Conservation (phyloP, 306 rosid species). For the Vicia villosa region DNA sequence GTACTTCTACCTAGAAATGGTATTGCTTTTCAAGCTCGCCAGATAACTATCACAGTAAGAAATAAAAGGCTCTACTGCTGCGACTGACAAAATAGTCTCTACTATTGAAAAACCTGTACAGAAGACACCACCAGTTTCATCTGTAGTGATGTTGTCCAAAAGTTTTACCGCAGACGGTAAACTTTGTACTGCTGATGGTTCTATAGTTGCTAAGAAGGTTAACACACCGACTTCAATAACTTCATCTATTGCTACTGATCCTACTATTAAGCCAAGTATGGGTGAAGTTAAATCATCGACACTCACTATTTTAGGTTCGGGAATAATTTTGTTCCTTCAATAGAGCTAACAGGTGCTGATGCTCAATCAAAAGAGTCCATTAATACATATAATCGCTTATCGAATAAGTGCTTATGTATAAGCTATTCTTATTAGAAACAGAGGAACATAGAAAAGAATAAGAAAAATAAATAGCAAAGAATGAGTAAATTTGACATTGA, state of each 20-base stretch:
- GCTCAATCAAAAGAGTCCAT: slow-evolving; percentile 26
- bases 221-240: slow-evolving; percentile 30
- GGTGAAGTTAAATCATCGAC: slow-evolving; percentile 21
- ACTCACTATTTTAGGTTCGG: slow-evolving; percentile 41
- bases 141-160: slow-evolving; percentile 37
- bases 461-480: too few species aligned
- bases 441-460: too few species aligned
- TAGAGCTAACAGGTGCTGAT: slow-evolving; percentile 30
- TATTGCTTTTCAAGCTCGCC: too few species aligned
- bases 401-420: too few species aligned
- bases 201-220: slow-evolving; percentile 44
- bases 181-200: slow-evolving; percentile 35
- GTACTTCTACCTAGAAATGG: too few species aligned
- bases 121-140: slow-evolving; percentile 43
- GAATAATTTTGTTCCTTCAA: slow-evolving; percentile 32
- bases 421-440: too few species aligned
- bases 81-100: slow-evolving; percentile 40
- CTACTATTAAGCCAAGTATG: slow-evolving; percentile 30
- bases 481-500: too few species aligned
- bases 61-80: slow-evolving; percentile 33
- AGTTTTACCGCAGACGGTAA: slow-evolving; percentile 33
- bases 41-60: too few species aligned
- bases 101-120: slow-evolving; percentile 30
- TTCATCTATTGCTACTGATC: slow-evolving; percentile 39
- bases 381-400: too few species aligned